Evolutionary conservation across 768 basidiomycete species (phyloP), one percentile per base, ranked within the genome.

Genomic region (Macrocybe gigantea): DNA sequence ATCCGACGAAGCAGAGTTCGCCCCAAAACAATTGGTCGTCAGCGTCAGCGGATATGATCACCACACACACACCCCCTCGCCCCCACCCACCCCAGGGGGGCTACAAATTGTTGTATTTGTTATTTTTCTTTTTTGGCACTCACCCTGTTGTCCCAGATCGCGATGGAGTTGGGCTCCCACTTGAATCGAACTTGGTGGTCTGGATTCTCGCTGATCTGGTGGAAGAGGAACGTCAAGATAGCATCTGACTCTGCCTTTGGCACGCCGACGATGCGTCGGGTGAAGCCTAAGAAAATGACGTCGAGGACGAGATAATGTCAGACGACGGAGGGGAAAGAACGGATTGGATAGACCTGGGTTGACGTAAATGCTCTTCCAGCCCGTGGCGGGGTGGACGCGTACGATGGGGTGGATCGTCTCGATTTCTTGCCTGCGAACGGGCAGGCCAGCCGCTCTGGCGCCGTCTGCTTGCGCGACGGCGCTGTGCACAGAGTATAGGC

Each of bases 101-200:
- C 22, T 22, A 22, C 22, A 22, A 22, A 22, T 22, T 22, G 22
- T 22, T 22, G 2, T 22, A 22, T 22, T 22, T 22, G 22, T 22
- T 22, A 22, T 22, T 22, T 22, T 22, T 22, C 4, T 22, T 22
- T 22, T 22, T 22, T 22, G 13, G 37, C 6, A 60, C 75, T 35
- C 53, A 86, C 85, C 63, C 88, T 73, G 64, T 91, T 91, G 58
- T 92, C 88, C 89, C 90, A 92, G 61, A 91, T 72, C n/a, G 87
- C 88, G 45, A 91, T 68, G 37, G 85, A 83, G 59, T 88, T 80
- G 34, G 72, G 68, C 60, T 84, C 75, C 89, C 89, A 91, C 52
- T 73, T 77, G 74, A 86, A 86, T 49, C 85, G 81, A 37, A 85
- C 82, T 51, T 88, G 86, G 64, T 79, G 80, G 60, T 87, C 85